These are phyloP conservation scores for Babesia caballi DNA, from an alignment of 169 alveolate genomes.

Conservation along the genomic window DNA sequence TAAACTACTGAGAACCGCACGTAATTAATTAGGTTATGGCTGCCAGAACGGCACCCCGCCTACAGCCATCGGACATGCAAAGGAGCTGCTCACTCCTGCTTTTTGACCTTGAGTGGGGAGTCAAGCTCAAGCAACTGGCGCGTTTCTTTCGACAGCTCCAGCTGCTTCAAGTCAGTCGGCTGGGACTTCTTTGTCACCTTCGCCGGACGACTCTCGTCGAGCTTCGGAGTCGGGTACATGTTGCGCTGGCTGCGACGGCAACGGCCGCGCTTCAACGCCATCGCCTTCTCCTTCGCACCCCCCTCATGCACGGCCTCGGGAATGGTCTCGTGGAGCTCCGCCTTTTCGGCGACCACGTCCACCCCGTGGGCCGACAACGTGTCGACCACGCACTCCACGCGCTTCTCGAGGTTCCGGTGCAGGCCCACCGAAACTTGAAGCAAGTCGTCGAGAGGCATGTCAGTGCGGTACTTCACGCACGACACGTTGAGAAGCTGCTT, in stretches of 20 bases:
- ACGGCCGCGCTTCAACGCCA: conserved; percentile 15
- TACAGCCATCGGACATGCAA: neutral
- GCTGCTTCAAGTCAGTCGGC: conserved; percentile 36
- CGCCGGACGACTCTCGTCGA: conserved; percentile 9
- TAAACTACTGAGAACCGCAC: too few relatives aligned
- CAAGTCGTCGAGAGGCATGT: conserved; percentile 47
- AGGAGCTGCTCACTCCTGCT: neutral
- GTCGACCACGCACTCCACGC: conserved; percentile 2
- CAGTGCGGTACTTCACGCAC: conserved; percentile 16
- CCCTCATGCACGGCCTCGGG: conserved; percentile 28
- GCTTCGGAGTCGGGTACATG: conserved; percentile 19
- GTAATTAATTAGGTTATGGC: too few relatives aligned
- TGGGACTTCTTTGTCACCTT: conserved; percentile 5
- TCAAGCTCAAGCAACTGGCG: conserved; percentile 43
- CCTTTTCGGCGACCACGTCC: neutral
- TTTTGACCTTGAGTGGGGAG: neutral
- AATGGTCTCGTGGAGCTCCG: conserved; percentile 17
- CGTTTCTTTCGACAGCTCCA: conserved; percentile 51
- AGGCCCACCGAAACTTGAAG: conserved; percentile 31
- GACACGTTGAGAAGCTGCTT: neutral
- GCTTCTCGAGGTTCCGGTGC: conserved; percentile 40
- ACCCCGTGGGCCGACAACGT: neutral
- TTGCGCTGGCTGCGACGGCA: conserved; percentile 29
- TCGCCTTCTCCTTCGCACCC: conserved; percentile 21
- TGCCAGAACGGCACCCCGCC: too few relatives aligned